Evolutionary conservation across 345 rosid genomes (phyloP).

Genomic region (Camelina laxa): DNA sequence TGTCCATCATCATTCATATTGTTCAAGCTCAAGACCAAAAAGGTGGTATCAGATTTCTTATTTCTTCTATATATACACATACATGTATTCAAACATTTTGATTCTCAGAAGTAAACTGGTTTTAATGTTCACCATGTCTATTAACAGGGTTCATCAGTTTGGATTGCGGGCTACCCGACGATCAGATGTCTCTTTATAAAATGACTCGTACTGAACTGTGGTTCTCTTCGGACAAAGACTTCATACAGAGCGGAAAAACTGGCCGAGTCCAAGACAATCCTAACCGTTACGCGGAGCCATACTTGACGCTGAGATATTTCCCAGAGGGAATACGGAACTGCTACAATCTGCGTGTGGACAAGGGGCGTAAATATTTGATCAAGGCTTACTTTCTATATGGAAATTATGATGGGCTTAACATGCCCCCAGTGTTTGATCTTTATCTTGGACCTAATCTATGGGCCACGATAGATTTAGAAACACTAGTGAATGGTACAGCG

Average conservation of each 20-base stretch:
- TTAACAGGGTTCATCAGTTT: constrained; percentile 54
- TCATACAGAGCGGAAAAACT: constrained; percentile 36
- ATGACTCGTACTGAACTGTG: not conserved
- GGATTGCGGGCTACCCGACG: constrained; percentile 47
- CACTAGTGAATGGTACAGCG: not conserved
- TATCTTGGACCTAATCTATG: constrained; percentile 53
- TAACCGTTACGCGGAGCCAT: not conserved
- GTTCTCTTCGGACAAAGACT: constrained; percentile 39
- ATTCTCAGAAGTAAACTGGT: not conserved
- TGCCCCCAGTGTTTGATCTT: constrained; percentile 41
- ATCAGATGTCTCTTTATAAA: constrained; percentile 11
- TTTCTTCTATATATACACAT: not conserved
- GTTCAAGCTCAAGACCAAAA: constrained; percentile 36
- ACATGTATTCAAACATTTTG: not conserved
- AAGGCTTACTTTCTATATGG: constrained; percentile 43
- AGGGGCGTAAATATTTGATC: constrained; percentile 36
- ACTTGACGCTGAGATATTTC: constrained; percentile 34
- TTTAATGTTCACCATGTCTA: not conserved
- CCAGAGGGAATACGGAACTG: constrained; percentile 51
- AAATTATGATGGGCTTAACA: constrained; percentile 44
- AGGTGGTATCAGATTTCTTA: constrained; percentile 38
- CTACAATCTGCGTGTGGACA: constrained; percentile 39
- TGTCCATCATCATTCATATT: constrained; percentile 2
- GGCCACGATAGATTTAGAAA: constrained; percentile 15
- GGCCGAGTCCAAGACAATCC: not conserved